Base-by-base conservation (phyloP, 495 filamentous ascomycete genomes). In the Talaromyces thailandensis region DNA sequence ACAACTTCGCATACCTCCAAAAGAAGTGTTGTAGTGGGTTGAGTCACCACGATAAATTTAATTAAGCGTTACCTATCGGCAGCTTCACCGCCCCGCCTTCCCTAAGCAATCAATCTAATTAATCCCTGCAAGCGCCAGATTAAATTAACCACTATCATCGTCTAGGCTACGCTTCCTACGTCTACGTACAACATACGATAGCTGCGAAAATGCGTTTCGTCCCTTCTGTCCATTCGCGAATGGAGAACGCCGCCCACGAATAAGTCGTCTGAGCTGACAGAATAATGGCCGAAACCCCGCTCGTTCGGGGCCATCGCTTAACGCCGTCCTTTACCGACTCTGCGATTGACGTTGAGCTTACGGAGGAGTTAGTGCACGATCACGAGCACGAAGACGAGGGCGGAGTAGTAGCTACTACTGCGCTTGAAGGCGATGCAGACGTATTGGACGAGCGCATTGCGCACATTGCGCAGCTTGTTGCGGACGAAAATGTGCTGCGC, bases 381-480 rank as follows among this genome's bases (percentile, higher is more conserved):
- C 11, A 57, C 12, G 29, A 21, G 0, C 1, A 28, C 26, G 21
- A 28, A 12, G 18, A 28, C 26, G 29, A 35, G 31, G 31, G 12
- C 31, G 31, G 12, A 2, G n/a, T 9, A 6, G 0, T 21, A 57
- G 12, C 16, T 57, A 21, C 35, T 51, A 29, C 18, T 58, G 56
- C n/a, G n/a, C 4, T 45, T 6, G 26, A 24, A 21, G 14, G 6
- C 9, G 4, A 45, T 48, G 23, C 35, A 12, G 4, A 7, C 16
- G 6, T 23, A 6, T 31, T 58, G 21, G n/a, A 26, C n/a, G 64
- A 68, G 14, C 73, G 75, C 7, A 64, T 78, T 8, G 53, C 63
- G 3, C 60, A 61, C 26, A 68, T 78, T 3, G 68, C 70, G 4
- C 66, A 62, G 16, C 61, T 69, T 2, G 66, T 64, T n/a, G 60